A percentile compares a stretch with the other conserved stretches of the same genome.
Conservation (phyloP, 306 rosid species). For the Cucurbita pepo region DNA sequence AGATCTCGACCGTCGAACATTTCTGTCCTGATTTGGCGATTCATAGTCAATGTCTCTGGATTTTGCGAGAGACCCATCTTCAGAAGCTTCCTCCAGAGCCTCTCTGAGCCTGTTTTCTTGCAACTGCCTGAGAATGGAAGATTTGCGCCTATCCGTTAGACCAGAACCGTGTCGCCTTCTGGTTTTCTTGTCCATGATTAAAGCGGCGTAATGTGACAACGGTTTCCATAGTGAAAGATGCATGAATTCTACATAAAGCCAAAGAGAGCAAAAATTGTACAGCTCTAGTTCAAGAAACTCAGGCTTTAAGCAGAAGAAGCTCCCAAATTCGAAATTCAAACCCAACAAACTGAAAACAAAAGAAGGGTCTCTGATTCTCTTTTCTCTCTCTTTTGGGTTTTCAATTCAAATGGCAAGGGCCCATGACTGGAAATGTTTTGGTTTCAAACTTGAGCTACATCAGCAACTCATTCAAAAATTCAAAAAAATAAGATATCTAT, state of each 20-base stretch:
- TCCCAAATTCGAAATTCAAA: conserved; percentile 11
- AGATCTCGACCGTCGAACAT: conserved; percentile 73
- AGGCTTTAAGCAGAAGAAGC: background rate
- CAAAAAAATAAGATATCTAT: background rate
- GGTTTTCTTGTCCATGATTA: conserved; percentile 77
- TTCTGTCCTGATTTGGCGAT: conserved; percentile 44
- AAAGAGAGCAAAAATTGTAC: background rate
- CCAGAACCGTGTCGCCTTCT: conserved; percentile 39
- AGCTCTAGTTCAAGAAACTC: background rate
- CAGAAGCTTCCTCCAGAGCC: conserved; percentile 97
- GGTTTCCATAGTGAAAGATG: conserved; percentile 97
- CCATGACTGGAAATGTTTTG: conserved; percentile 9
- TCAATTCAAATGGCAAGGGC: conserved; percentile 15
- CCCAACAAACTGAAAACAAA: conserved; percentile 13
- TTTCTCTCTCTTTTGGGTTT: background rate
- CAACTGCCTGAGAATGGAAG: conserved; percentile 63
- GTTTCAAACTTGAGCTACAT: conserved; percentile 10
- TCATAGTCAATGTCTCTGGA: conserved; percentile 69
- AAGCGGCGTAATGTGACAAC: conserved; percentile 83
- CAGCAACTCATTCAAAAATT: background rate
- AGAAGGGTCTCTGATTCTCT: conserved; percentile 3
- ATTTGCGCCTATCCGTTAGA: conserved; percentile 29
- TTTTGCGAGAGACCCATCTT: conserved; percentile 70
- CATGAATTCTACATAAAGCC: conserved; percentile 27
- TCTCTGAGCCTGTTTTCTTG: conserved; percentile 88